A percentile compares a stretch with the other conserved stretches of the same genome.
phyloP scores from a whole-genome alignment of 2,329 filamentous ascomycete genomes.

The Taxawa tesnikishii region DNA sequence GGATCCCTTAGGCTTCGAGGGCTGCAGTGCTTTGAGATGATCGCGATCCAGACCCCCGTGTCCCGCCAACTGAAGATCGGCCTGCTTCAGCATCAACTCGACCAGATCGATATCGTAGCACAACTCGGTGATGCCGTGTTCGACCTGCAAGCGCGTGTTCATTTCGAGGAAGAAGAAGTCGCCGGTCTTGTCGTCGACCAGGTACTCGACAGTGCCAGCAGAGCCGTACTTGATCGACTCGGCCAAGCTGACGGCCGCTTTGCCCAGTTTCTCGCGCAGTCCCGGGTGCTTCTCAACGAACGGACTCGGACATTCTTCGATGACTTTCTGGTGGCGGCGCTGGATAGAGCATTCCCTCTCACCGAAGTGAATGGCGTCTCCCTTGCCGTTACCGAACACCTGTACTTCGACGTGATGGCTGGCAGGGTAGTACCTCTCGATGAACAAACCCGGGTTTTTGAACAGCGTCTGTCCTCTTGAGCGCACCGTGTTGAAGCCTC shows the following conservation, averaged over 20 bases:
- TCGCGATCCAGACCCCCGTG: slow-evolving; percentile 31
- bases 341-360: slow-evolving; percentile 85
- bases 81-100: slow-evolving; percentile 43
- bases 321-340: slow-evolving; percentile 76
- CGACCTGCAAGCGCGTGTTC: slow-evolving; percentile 47
- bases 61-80: slow-evolving; percentile 35
- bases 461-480: slow-evolving; percentile 69
- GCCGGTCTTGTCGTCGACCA: slow-evolving; percentile 70
- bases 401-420: slow-evolving; percentile 84
- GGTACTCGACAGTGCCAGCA: slow-evolving; percentile 82
- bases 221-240: slow-evolving; percentile 57
- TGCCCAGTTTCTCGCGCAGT: slow-evolving; percentile 51
- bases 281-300: slow-evolving; percentile 37
- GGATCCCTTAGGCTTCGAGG: slow-evolving; percentile 28
- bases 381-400: slow-evolving; percentile 72
- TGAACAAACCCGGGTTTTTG: slow-evolving; percentile 71
- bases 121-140: slow-evolving; percentile 46
- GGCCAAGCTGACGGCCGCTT: slow-evolving; percentile 57
- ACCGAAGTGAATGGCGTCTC: slow-evolving; percentile 69
- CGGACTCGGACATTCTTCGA: slow-evolving; percentile 80
- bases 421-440: slow-evolving; percentile 70
- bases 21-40: slow-evolving; percentile 30
- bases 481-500: slow-evolving; percentile 48
- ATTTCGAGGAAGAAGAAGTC: slow-evolving; percentile 60
- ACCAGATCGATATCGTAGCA: slow-evolving; percentile 44